phyloP scores from a whole-genome alignment of 1,139 yeast species.

The Hansenula sp. region DNA sequence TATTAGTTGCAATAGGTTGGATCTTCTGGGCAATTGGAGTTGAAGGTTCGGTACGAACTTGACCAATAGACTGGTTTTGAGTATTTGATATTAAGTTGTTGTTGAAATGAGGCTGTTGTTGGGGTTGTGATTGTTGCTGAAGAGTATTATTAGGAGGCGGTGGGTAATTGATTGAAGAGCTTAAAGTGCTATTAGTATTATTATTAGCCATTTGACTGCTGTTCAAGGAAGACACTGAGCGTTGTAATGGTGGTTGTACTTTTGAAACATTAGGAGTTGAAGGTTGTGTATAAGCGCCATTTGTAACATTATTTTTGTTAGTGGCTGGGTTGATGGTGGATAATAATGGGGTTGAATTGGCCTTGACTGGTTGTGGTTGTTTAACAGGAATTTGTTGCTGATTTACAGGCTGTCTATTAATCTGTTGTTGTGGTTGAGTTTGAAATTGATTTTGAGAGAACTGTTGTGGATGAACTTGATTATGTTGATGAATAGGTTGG shows the following conservation, averaged over 20 bases:
- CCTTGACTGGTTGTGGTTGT: slow-evolving; percentile 1
- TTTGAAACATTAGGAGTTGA: not conserved
- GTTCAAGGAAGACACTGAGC: not conserved
- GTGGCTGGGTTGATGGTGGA: not conserved
- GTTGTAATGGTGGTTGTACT: not conserved
- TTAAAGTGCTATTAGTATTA: too few species aligned
- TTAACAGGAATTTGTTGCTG: not conserved
- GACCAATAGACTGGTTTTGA: not conserved
- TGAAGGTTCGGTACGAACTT: not conserved
- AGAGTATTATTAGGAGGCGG: too few species aligned
- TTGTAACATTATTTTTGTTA: too few species aligned
- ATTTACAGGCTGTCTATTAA: not conserved
- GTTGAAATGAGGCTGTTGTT: not conserved
- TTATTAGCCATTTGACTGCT: not conserved
- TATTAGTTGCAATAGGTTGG: not conserved
- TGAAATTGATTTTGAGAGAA: not conserved
- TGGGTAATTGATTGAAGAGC: too few species aligned
- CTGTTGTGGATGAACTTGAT: not conserved
- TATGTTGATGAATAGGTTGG: not conserved
- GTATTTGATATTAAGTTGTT: not conserved
- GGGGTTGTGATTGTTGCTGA: not conserved
- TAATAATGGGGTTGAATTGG: not conserved
- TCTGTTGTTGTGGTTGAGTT: not conserved
- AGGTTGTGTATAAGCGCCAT: not conserved
- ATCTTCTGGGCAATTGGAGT: not conserved